Evolutionary conservation across 257 asterid genomes (phyloP).

Genomic region (Coffea canephora): DNA sequence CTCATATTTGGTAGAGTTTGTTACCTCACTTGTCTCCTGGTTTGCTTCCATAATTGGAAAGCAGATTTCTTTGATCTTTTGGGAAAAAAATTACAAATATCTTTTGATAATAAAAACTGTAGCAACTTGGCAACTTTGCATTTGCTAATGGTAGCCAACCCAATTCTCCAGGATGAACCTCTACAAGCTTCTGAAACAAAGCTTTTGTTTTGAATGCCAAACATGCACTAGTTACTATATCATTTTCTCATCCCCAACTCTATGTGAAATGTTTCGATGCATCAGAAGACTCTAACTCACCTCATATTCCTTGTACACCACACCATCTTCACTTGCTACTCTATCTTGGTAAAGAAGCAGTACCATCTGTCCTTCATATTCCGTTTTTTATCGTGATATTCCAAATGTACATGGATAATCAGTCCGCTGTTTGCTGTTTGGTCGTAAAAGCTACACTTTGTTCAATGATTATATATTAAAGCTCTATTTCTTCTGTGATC

Average conservation of each 20-base stretch:
- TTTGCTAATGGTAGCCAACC: neutral
- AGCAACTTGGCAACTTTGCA: neutral
- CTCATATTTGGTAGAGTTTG: neutral
- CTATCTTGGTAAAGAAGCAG: neutral
- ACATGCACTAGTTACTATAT: too few relatives aligned
- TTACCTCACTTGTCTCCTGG: constrained; percentile 15
- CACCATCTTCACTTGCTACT: neutral
- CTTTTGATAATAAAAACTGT: neutral
- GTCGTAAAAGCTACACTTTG: too few relatives aligned
- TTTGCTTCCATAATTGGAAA: constrained; percentile 23
- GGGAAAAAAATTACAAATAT: neutral
- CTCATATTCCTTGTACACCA: neutral
- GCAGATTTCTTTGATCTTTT: neutral
- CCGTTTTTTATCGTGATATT: neutral
- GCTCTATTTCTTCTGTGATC: too few relatives aligned
- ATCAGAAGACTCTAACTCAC: too few relatives aligned
- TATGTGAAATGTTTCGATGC: neutral
- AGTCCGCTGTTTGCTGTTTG: too few relatives aligned
- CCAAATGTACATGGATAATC: neutral
- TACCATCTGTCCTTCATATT: neutral
- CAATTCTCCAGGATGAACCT: neutral
- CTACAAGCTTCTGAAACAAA: neutral
- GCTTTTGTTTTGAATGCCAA: neutral
- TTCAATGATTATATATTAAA: too few relatives aligned
- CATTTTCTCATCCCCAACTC: neutral